Evolutionary conservation across 192 early-diverging fungal genomes (phyloP), one percentile per base, ranked within the genome.

Genomic region (Pilobolus umbonatus): DNA sequence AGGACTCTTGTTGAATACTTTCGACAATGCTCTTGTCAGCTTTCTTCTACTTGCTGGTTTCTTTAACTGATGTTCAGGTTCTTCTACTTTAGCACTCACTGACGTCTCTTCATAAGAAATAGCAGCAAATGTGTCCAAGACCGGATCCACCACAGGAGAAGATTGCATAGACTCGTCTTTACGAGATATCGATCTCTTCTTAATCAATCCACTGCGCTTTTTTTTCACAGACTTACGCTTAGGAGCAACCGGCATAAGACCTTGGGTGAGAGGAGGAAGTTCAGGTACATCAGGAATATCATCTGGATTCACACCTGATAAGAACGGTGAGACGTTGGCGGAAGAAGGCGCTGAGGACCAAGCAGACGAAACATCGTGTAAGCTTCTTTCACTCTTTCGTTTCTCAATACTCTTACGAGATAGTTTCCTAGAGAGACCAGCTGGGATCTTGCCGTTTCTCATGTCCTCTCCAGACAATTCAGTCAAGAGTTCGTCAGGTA

Each of bases 401-500:
- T 52, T 22, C 21, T 67, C 65, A 6, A 67, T 67, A 15, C 58
- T 61, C 53, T 49, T 54, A 55, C 48, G 43, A 14, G 65, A 67
- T 12, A 67, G 19, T 9, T 42, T 53, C 11, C 57, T 43, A 0
- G 65, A 52, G 8, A 67, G 14, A 0, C 65, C 65, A 40, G 25
- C 48, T 3, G 65, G 65, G 17, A 57, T 42, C 31, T 30, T 43
- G 21, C 19, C 29, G 10, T 17, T n/a, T 35, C 22, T 26, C 22
- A 30, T 5, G 21, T 43, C 50, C 12, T 57, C 55, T 7, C 30
- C 31, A 45, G 25, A 47, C 8, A 58, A 7, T 35, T 58, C 57
- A 34, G 28, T 25, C 14, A 44, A 46, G 5, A 58, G 30, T 17
- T 58, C 57, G 22, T 35, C 57, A 15, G 57, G 57, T 14, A 58